A percentile compares a stretch with the other conserved stretches of the same genome.
These are phyloP conservation scores for Tricholoma sp. DNA, from an alignment of 768 basidiomycete species.

Conservation along the genomic window DNA sequence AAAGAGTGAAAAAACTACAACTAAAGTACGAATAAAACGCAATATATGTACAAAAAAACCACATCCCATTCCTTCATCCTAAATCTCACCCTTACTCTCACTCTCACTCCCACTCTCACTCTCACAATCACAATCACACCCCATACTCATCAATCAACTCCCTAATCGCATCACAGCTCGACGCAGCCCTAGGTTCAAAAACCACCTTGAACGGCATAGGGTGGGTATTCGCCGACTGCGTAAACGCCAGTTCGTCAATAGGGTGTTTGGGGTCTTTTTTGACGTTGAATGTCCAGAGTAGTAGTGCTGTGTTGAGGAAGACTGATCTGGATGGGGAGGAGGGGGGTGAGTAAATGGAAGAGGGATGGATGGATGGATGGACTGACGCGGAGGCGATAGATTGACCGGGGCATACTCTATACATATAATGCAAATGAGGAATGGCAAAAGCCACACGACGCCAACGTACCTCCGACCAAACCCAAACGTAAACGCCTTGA, in stretches of 20 bases:
- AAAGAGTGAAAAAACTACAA: no score
- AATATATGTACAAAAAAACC: no score
- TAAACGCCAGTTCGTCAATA: constrained; percentile 45
- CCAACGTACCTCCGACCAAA: constrained; percentile 37
- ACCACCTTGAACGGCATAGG: constrained; percentile 44
- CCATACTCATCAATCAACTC: constrained; percentile 39
- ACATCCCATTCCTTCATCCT: no score
- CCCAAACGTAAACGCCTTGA: constrained; percentile 50
- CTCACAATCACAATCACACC: no score
- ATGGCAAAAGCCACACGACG: constrained; percentile 11
- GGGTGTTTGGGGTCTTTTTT: constrained; percentile 44
- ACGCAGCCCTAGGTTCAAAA: constrained; percentile 11
- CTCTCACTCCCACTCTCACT: no score
- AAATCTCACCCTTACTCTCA: no score
- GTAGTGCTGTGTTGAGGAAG: constrained; percentile 58
- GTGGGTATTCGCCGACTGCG: constrained; percentile 43
- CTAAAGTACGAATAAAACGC: no score
- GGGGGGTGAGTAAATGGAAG: neutral
- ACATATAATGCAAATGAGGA: neutral
- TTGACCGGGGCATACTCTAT: constrained; percentile 61
- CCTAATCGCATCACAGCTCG: constrained; percentile 27
- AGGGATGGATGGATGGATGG: neutral
- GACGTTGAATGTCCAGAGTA: constrained; percentile 63
- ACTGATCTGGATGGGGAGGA: constrained; percentile 39
- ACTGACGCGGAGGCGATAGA: constrained; percentile 47